Conservation (phyloP, 768 basidiomycete species). For the Suillus brevipes region DNA sequence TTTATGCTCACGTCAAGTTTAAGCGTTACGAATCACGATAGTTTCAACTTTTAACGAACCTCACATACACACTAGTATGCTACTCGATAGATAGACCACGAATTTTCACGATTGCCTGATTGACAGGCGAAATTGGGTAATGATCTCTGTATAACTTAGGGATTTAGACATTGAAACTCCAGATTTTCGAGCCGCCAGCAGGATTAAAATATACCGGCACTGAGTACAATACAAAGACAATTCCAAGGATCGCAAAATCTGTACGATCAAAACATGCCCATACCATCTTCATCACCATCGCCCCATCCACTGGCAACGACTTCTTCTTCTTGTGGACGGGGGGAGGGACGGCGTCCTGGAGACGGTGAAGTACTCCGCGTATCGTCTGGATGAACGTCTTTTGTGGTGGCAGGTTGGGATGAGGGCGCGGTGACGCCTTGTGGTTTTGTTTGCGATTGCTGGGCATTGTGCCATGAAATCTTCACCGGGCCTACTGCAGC, state of each 20-base stretch:
- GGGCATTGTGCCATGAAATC: slow-evolving; percentile 62
- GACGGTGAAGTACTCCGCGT: slow-evolving; percentile 21
- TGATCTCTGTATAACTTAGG: neutral
- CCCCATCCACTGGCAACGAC: slow-evolving; percentile 71
- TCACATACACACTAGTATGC: neutral
- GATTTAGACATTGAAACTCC: neutral
- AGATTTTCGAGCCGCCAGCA: neutral
- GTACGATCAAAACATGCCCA: slow-evolving; percentile 42
- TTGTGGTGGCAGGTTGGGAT: slow-evolving; percentile 20
- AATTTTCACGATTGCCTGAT: neutral
- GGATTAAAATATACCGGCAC: slow-evolving; percentile 6
- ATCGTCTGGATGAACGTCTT: slow-evolving; percentile 27
- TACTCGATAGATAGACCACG: neutral
- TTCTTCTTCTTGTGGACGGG: slow-evolving; percentile 56
- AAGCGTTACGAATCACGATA: neutral
- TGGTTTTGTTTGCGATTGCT: slow-evolving; percentile 21
- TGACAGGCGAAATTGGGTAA: neutral
- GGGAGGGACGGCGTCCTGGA: slow-evolving; percentile 27
- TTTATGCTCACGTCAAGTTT: neutral
- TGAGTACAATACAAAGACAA: slow-evolving; percentile 3
- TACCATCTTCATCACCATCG: slow-evolving; percentile 64
- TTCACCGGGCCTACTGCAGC: slow-evolving; percentile 65
- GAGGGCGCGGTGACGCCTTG: slow-evolving; percentile 21
- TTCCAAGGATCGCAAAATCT: slow-evolving; percentile 4
- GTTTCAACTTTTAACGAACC: neutral